These are phyloP conservation scores for Croton laevigatus DNA, from an alignment of 441 rosid species.

Conservation along the genomic window DNA sequence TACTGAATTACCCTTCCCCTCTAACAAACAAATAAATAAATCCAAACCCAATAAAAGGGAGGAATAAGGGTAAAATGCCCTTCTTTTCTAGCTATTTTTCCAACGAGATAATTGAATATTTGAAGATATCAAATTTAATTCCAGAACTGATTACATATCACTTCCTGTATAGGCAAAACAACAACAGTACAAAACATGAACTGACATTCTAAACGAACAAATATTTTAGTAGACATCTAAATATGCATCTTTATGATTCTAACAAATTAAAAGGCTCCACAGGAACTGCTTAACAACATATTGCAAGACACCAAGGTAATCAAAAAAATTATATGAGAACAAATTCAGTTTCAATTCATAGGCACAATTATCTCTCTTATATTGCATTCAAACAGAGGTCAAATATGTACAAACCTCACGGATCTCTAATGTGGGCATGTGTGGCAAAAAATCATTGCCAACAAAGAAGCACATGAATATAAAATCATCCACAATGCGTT, in stretches of 20 bases:
- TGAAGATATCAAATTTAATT: neutral
- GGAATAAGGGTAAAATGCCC: neutral
- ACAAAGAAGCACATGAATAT: conserved; percentile 98
- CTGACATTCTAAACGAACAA: neutral
- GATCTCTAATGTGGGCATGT: conserved; percentile 98
- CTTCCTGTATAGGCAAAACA: neutral
- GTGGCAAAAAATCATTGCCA: conserved; percentile 98
- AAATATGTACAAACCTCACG: conserved; percentile 69
- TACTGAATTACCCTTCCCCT: too few species aligned
- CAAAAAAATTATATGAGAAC: neutral
- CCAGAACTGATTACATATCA: neutral
- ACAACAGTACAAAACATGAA: neutral
- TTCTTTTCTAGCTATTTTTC: neutral
- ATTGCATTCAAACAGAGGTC: neutral
- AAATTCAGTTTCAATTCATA: neutral
- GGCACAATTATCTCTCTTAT: too few species aligned
- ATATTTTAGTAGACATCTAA: neutral
- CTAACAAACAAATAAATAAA: too few species aligned
- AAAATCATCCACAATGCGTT: conserved; percentile 93
- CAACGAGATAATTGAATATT: too few species aligned
- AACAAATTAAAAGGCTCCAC: neutral
- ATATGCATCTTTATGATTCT: neutral
- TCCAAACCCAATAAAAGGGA: neutral
- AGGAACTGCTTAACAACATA: neutral
- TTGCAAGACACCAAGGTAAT: neutral